Percentiles rank a stretch among this genome's conserved stretches.
These are phyloP conservation scores for Spongospora subterranea DNA, from an alignment of 208 protist species.

Conservation along the genomic window DNA sequence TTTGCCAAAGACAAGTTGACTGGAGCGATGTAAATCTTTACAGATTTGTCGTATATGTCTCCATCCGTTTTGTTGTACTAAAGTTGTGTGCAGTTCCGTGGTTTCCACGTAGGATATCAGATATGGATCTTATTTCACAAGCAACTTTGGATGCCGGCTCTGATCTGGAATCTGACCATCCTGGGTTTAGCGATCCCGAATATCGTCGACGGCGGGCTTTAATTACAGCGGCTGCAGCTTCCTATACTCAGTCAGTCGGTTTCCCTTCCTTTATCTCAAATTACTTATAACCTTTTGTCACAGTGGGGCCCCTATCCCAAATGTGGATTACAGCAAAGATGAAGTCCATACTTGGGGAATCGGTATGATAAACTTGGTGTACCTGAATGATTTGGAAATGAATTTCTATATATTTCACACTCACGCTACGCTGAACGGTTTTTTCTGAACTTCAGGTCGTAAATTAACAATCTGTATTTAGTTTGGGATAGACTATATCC, in stretches of 20 bases:
- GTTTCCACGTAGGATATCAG: slow-evolving; percentile 75
- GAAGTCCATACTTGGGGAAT: slow-evolving; percentile 80
- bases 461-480: slow-evolving; percentile 15
- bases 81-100: slow-evolving; percentile 59
- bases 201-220: slow-evolving; percentile 85
- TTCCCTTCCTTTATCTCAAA: background rate
- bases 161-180: slow-evolving; percentile 88
- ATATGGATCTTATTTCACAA: slow-evolving; percentile 85
- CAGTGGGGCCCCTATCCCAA: slow-evolving; percentile 81
- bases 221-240: slow-evolving; percentile 77
- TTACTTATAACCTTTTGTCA: background rate
- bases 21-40: no score
- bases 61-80: background rate
- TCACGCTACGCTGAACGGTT: no score
- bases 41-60: no score
- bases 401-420: no score
- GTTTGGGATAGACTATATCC: slow-evolving; percentile 83
- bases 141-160: slow-evolving; percentile 82
- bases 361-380: background rate
- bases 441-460: no score
- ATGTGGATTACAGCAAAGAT: slow-evolving; percentile 86
- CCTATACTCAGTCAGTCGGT: slow-evolving; percentile 76
- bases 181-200: slow-evolving; percentile 89
- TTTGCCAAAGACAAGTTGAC: background rate
- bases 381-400: no score